These are phyloP conservation scores for Chlamydomonas reinhardtii DNA, from an alignment of 163 green algal species.

Conservation along the genomic window DNA sequence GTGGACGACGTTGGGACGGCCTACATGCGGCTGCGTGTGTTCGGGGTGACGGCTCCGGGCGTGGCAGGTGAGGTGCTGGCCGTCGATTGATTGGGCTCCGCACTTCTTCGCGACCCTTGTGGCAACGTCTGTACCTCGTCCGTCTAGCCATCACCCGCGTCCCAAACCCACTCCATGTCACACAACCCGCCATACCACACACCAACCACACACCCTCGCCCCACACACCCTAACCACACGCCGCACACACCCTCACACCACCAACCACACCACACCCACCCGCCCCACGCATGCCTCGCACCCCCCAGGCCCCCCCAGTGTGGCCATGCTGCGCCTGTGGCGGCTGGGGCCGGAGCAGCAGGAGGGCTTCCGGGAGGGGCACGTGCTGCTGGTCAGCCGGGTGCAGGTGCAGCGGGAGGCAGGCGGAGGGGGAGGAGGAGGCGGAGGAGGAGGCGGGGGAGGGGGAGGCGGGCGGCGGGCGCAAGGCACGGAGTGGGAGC, in stretches of 20 bases:
- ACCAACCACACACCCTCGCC: no score
- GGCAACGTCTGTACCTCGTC: no score
- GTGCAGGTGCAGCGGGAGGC: neutral
- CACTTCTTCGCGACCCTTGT: no score
- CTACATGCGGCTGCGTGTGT: conserved; percentile 29
- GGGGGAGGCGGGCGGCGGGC: neutral
- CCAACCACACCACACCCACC: no score
- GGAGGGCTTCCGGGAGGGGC: conserved; percentile 34
- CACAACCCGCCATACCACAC: no score
- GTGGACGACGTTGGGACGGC: conserved; percentile 2
- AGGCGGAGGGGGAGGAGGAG: neutral
- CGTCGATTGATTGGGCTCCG: no score
- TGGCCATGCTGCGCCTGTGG: conserved; percentile 26
- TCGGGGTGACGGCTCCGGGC: conserved; percentile 13
- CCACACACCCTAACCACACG: no score
- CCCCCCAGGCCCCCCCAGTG: neutral
- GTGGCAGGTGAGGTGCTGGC: neutral
- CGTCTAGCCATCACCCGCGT: no score
- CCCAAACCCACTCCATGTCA: no score
- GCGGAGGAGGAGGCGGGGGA: neutral
- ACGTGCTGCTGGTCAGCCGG: conserved; percentile 24
- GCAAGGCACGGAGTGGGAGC: neutral
- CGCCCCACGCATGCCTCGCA: no score
- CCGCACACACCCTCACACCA: no score
- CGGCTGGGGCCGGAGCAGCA: conserved; percentile 1